phyloP scores from a whole-genome alignment of 345 rosid species.

The Geranium brycei region DNA sequence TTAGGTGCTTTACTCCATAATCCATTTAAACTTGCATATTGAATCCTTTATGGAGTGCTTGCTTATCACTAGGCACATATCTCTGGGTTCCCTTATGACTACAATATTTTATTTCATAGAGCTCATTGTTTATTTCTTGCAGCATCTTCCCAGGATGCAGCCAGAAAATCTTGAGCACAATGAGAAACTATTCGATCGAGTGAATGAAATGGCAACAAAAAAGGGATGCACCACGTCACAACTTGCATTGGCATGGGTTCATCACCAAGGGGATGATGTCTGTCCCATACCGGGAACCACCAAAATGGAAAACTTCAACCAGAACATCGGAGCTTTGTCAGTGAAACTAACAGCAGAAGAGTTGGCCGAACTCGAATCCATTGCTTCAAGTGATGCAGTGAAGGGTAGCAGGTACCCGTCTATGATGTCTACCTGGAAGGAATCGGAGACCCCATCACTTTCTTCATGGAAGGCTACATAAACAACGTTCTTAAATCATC shows the following conservation, averaged over 20 bases:
- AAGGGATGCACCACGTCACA: conserved; percentile 15
- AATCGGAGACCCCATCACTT: not conserved
- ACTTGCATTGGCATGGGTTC: conserved; percentile 13
- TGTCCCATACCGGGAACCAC: conserved; percentile 9
- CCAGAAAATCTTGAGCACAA: conserved; percentile 10
- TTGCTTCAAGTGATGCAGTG: conserved; percentile 12
- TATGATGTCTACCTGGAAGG: not conserved
- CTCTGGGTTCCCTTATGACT: too few species aligned
- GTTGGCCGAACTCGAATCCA: conserved; percentile 17
- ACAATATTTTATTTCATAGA: not conserved
- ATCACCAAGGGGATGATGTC: conserved; percentile 9
- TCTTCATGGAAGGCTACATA: conserved; percentile 3
- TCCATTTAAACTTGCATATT: not conserved
- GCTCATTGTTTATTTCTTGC: not conserved
- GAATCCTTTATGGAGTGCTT: too few species aligned
- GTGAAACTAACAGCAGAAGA: conserved; percentile 11
- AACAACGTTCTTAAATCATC: not conserved
- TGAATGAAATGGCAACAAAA: conserved; percentile 9
- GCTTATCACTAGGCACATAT: too few species aligned
- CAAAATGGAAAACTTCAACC: conserved; percentile 8
- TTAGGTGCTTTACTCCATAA: too few species aligned
- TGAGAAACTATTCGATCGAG: conserved; percentile 5
- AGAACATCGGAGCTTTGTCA: conserved; percentile 17
- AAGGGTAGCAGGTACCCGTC: conserved; percentile 7
- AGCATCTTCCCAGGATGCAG: conserved; percentile 3